phyloP scores from a whole-genome alignment of 306 rosid species.

The Morella rubra region DNA sequence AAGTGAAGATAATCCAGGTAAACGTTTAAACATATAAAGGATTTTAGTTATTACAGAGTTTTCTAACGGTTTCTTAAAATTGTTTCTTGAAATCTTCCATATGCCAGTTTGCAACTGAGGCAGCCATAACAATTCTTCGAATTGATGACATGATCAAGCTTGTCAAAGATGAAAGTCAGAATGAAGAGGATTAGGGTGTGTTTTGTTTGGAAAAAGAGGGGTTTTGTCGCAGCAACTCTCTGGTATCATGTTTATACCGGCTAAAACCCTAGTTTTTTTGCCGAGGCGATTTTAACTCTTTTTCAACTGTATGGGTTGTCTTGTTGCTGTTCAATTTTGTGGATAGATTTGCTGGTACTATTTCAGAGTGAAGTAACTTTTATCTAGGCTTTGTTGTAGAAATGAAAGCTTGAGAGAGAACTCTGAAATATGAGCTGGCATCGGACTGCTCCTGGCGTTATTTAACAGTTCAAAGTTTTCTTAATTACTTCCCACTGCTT shows the following conservation, averaged over 20 bases:
- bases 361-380: background rate
- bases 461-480: background rate
- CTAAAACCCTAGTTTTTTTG: background rate
- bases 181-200: slow-evolving; percentile 40
- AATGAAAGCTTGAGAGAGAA: background rate
- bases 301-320: background rate
- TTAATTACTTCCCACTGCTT: background rate
- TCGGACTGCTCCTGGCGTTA: background rate
- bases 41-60: background rate
- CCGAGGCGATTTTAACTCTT: background rate
- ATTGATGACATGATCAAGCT: slow-evolving; percentile 99
- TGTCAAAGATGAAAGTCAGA: slow-evolving; percentile 82
- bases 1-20: slow-evolving; percentile 96
- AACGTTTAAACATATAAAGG: background rate
- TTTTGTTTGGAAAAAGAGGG: slow-evolving; percentile 8
- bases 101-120: slow-evolving; percentile 91
- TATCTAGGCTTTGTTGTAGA: background rate
- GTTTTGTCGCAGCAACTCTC: slow-evolving; percentile 21
- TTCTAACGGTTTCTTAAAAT: background rate
- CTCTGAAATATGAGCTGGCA: background rate
- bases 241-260: background rate
- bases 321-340: background rate
- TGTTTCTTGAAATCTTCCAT: background rate
- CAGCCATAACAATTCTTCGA: slow-evolving; percentile 94
- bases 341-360: background rate